Conservation (phyloP, 2,329 filamentous ascomycete genomes). For the Magnaporthales sp. region DNA sequence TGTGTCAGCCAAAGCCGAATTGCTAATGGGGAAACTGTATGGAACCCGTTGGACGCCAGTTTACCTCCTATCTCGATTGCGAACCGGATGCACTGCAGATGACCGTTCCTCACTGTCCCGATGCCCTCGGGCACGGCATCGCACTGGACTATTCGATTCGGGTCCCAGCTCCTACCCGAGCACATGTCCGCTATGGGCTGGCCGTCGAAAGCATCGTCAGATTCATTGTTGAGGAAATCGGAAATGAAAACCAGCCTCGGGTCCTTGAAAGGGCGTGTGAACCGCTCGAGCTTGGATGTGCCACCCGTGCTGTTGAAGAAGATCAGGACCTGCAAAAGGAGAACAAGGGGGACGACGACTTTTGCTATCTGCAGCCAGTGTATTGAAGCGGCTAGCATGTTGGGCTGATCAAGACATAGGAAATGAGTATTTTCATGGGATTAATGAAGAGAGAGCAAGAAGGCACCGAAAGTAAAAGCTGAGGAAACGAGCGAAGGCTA, state of each 20-base stretch:
- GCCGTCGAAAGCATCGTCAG: slow-evolving; percentile 23
- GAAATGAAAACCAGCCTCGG: slow-evolving; percentile 23
- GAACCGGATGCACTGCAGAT: slow-evolving; percentile 34
- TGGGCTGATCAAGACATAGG: neutral
- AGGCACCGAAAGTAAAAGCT: neutral
- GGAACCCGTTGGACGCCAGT: slow-evolving; percentile 8
- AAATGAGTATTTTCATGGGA: neutral
- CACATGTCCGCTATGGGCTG: slow-evolving; percentile 23
- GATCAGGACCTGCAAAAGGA: neutral
- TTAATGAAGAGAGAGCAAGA: neutral
- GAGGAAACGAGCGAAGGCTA: too few species aligned
- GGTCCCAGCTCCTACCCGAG: slow-evolving; percentile 27
- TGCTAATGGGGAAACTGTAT: neutral
- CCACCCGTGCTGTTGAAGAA: slow-evolving; percentile 12
- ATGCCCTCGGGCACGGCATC: slow-evolving; percentile 32
- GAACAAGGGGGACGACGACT: neutral
- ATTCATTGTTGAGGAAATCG: slow-evolving; percentile 23
- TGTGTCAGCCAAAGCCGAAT: neutral
- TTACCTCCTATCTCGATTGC: slow-evolving; percentile 38
- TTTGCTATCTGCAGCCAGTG: neutral
- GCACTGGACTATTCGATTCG: slow-evolving; percentile 32
- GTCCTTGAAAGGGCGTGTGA: slow-evolving; percentile 21
- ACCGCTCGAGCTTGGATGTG: slow-evolving; percentile 2
- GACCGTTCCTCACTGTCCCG: slow-evolving; percentile 33
- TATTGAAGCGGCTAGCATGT: neutral